A percentile compares a stretch with the other conserved stretches of the same genome.
Evolutionary conservation across 2,329 filamentous ascomycete genomes (phyloP).

Genomic region (Cladophialophora exuberans): DNA sequence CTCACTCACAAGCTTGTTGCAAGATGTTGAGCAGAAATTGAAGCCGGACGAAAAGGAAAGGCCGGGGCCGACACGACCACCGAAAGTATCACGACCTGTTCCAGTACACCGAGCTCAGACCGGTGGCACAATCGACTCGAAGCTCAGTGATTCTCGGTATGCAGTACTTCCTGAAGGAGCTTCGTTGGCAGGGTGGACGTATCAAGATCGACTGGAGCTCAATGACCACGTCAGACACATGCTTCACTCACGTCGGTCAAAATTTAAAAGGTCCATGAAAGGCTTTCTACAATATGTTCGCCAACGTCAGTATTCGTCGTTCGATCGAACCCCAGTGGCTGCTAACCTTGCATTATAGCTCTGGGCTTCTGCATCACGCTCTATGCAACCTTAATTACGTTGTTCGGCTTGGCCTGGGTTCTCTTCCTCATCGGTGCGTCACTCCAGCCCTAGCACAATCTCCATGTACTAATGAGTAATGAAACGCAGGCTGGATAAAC

Average conservation of each 20-base stretch:
- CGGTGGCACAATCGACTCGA: constrained; percentile 6
- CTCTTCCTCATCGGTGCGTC: constrained; percentile 14
- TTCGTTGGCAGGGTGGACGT: constrained; percentile 8
- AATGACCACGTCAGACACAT: constrained; percentile 12
- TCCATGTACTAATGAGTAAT: background rate
- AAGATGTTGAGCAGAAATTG: constrained; percentile 10
- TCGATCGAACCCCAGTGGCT: background rate
- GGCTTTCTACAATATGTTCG: constrained; percentile 12
- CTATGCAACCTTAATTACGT: constrained; percentile 7
- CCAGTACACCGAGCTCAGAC: constrained; percentile 8
- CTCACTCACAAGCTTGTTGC: constrained; percentile 7
- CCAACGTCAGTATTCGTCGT: background rate
- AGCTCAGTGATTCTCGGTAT: constrained; percentile 13
- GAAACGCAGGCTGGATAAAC: constrained; percentile 8
- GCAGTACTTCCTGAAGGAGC: constrained; percentile 10
- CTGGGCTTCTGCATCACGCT: constrained; percentile 14
- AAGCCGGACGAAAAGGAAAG: constrained; percentile 10
- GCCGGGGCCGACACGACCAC: background rate
- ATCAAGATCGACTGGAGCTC: constrained; percentile 10
- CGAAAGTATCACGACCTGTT: constrained; percentile 5
- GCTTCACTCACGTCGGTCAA: constrained; percentile 13
- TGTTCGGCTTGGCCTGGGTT: constrained; percentile 12
- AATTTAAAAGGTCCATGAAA: constrained; percentile 11
- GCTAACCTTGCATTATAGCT: constrained; percentile 2
- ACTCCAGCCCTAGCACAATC: background rate